Evolutionary conservation across 1,284 basidiomycete genomes (phyloP).

Genomic region (Volvariella volvacea): DNA sequence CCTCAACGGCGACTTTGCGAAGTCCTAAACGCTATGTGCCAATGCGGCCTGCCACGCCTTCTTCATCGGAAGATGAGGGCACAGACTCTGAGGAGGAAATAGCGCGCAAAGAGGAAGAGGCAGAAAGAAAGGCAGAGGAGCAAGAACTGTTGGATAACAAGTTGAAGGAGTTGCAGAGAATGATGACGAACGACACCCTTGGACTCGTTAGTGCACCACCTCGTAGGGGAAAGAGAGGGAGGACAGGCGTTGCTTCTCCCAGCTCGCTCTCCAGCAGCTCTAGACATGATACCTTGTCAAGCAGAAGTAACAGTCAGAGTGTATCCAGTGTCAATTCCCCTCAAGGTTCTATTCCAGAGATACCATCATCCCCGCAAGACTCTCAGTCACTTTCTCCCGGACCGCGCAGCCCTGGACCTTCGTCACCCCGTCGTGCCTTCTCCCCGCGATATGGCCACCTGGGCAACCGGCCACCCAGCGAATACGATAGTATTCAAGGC

Average conservation of each 20-base stretch:
- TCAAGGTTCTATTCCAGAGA: constrained; percentile 70
- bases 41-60: constrained; percentile 36
- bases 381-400: constrained; percentile 41
- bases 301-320: constrained; percentile 59
- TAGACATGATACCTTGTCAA: constrained; percentile 29
- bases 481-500: constrained; percentile 57
- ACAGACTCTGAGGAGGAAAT: constrained; percentile 54
- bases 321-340: constrained; percentile 66
- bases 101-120: constrained; percentile 56
- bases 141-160: constrained; percentile 60
- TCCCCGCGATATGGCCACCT: constrained; percentile 41
- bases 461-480: constrained; percentile 33
- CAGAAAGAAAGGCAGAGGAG: constrained; percentile 57
- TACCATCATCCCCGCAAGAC: constrained; percentile 56
- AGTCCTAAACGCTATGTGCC: constrained; percentile 30
- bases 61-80: constrained; percentile 37
- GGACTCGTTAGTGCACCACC: constrained; percentile 57
- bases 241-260: constrained; percentile 31
- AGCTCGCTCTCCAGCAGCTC: constrained; percentile 27
- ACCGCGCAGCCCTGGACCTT: constrained; percentile 45
- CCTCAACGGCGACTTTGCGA: constrained; percentile 63
- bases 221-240: constrained; percentile 32
- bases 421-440: constrained; percentile 54
- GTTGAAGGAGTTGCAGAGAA: constrained; percentile 54
- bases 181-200: constrained; percentile 66